A percentile compares a stretch with the other conserved stretches of the same genome.
These are phyloP conservation scores for Teratosphaeria nubilosa DNA, from an alignment of 2,329 filamentous ascomycete species.

Conservation along the genomic window DNA sequence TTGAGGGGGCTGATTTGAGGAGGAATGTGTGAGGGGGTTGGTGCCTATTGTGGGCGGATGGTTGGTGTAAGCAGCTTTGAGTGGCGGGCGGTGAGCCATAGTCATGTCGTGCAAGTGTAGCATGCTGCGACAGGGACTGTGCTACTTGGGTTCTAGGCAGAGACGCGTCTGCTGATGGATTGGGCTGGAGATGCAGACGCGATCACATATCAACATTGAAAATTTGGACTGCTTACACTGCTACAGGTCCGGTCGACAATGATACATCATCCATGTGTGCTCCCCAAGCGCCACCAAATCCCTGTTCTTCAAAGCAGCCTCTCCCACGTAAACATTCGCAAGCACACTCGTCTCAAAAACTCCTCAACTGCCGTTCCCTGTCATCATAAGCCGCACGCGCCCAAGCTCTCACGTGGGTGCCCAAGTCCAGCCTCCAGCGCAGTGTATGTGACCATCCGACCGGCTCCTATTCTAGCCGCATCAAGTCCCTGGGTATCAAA, in stretches of 20 bases:
- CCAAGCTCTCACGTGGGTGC: background rate
- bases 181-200: too few relatives aligned
- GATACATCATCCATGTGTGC: background rate
- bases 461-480: background rate
- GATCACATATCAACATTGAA: background rate
- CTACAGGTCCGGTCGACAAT: constrained; percentile 1
- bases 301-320: background rate
- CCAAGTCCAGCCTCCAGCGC: background rate
- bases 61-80: too few relatives aligned
- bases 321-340: background rate
- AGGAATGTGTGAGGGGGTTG: too few relatives aligned
- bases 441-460: background rate
- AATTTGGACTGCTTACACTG: constrained; percentile 4
- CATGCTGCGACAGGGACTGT: too few relatives aligned
- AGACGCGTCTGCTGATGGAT: too few relatives aligned
- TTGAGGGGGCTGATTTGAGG: too few relatives aligned
- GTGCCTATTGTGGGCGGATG: too few relatives aligned
- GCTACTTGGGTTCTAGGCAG: too few relatives aligned
- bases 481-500: constrained; percentile 1
- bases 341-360: background rate
- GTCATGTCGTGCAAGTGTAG: too few relatives aligned
- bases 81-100: too few relatives aligned
- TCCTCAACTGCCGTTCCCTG: constrained; percentile 3
- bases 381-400: background rate
- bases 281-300: background rate